phyloP scores from a whole-genome alignment of 2,329 filamentous ascomycete species.

The Pseudopithomyces maydicus region DNA sequence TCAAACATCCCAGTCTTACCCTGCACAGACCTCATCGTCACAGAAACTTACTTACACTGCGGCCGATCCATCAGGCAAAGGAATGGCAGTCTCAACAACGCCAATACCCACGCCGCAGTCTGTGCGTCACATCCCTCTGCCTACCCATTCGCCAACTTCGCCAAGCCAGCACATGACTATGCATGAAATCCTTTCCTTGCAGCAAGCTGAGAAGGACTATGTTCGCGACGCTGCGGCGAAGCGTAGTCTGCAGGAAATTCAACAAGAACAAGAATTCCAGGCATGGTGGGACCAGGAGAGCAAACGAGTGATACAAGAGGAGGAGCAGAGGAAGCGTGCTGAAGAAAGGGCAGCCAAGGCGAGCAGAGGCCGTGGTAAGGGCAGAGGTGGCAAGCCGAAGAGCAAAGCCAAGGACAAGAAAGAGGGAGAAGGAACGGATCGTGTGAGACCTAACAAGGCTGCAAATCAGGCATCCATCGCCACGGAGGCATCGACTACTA shows the following conservation, averaged over 20 bases:
- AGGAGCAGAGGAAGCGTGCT: slow-evolving; percentile 48
- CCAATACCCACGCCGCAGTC: slow-evolving; percentile 49
- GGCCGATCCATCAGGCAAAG: slow-evolving; percentile 29
- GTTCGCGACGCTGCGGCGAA: slow-evolving; percentile 86
- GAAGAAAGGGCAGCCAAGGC: slow-evolving; percentile 33
- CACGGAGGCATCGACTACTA: slow-evolving; percentile 10
- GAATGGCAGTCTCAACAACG: slow-evolving; percentile 42
- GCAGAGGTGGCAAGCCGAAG: slow-evolving; percentile 29
- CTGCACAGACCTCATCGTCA: slow-evolving; percentile 26
- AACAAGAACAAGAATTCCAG: slow-evolving; percentile 95
- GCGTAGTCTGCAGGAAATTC: slow-evolving; percentile 89
- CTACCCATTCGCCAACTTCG: slow-evolving; percentile 67
- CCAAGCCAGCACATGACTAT: slow-evolving; percentile 73
- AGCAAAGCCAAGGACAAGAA: slow-evolving; percentile 33
- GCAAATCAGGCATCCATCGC: slow-evolving; percentile 4
- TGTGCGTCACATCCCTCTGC: slow-evolving; percentile 54
- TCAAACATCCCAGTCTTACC: slow-evolving; percentile 15
- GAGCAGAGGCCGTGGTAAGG: slow-evolving; percentile 32
- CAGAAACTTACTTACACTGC: slow-evolving; percentile 22
- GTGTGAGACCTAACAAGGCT: slow-evolving; percentile 23
- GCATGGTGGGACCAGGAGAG: slow-evolving; percentile 95
- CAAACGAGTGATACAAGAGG: slow-evolving; percentile 68
- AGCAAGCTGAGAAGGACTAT: slow-evolving; percentile 81
- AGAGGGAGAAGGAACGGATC: slow-evolving; percentile 17
- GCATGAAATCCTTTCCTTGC: slow-evolving; percentile 85